These are phyloP conservation scores for Schizophyllum amplum DNA, from an alignment of 1,284 basidiomycete species.

Conservation along the genomic window DNA sequence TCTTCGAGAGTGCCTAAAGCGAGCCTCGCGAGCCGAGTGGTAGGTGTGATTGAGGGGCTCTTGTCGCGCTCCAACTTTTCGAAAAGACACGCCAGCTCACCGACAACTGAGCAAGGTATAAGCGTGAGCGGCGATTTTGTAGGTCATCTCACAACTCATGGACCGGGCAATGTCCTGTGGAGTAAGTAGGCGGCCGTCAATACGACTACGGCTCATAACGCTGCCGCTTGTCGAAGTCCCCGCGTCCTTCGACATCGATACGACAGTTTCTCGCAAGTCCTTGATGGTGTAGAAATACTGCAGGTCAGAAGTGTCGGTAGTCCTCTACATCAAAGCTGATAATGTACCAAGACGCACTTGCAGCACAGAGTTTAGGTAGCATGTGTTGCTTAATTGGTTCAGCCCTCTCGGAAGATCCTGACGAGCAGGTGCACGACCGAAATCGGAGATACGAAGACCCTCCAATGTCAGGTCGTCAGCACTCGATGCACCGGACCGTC, in stretches of 20 bases:
- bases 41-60: constrained; percentile 68
- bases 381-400: constrained; percentile 90
- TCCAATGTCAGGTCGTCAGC: too few species aligned
- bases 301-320: constrained; percentile 2
- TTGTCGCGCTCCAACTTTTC: constrained; percentile 66
- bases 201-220: constrained; percentile 71
- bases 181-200: constrained; percentile 80
- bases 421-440: too few species aligned
- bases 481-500: too few species aligned
- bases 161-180: constrained; percentile 77
- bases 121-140: constrained; percentile 6
- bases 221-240: constrained; percentile 62
- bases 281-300: constrained; percentile 95
- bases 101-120: constrained; percentile 49
- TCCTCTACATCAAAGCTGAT: constrained; percentile 7
- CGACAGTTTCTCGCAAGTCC: constrained; percentile 77
- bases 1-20: constrained; percentile 85
- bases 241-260: constrained; percentile 53
- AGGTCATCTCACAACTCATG: constrained; percentile 57
- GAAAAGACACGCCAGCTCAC: constrained; percentile 74
- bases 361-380: constrained; percentile 83
- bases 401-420: constrained; percentile 74
- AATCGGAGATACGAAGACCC: too few species aligned
- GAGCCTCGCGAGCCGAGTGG: constrained; percentile 84
- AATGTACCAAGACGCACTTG: constrained; percentile 51